Evolutionary conservation across 108 stramenopile species (phyloP).

Genomic region (Pseudonitzschia delicatissima): DNA sequence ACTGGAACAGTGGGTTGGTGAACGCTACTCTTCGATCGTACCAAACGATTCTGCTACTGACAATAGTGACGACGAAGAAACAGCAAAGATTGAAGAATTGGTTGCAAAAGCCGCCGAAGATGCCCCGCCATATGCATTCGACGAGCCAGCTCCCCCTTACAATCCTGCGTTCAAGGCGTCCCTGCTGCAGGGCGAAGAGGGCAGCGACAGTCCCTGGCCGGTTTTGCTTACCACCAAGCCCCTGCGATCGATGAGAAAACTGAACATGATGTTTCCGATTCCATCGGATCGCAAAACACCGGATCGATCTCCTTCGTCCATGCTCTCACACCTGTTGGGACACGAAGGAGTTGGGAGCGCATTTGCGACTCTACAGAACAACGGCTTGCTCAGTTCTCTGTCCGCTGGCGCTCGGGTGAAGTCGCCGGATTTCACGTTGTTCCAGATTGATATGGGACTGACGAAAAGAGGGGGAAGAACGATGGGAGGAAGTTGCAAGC

Average conservation of each 20-base stretch:
- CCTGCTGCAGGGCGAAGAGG: constrained; percentile 18
- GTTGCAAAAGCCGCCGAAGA: constrained; percentile 64
- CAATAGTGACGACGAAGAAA: background rate
- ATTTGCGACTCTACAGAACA: constrained; percentile 72
- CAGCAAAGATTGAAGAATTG: constrained; percentile 39
- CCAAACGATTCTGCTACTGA: constrained; percentile 1
- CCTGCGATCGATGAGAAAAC: constrained; percentile 54
- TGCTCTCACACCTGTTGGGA: constrained; percentile 72
- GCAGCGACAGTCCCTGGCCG: constrained; percentile 50
- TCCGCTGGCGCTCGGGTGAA: constrained; percentile 55
- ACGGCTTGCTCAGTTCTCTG: constrained; percentile 52
- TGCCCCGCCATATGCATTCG: constrained; percentile 46
- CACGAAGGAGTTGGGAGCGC: constrained; percentile 74
- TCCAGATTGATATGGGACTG: constrained; percentile 66
- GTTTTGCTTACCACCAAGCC: constrained; percentile 67
- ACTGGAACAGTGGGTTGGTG: constrained; percentile 68
- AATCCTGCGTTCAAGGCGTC: constrained; percentile 51
- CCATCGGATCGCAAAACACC: constrained; percentile 42
- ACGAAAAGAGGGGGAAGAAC: constrained; percentile 74
- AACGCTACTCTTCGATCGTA: constrained; percentile 64
- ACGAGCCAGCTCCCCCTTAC: constrained; percentile 36
- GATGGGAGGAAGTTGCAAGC: constrained; percentile 65
- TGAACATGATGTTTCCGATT: constrained; percentile 67
- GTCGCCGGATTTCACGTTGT: constrained; percentile 64
- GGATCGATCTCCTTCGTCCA: constrained; percentile 54